Percentiles rank a stretch among this genome's conserved stretches.
These are phyloP conservation scores for Condylostoma magnum DNA, from an alignment of 169 alveolate genomes.

Conservation along the genomic window DNA sequence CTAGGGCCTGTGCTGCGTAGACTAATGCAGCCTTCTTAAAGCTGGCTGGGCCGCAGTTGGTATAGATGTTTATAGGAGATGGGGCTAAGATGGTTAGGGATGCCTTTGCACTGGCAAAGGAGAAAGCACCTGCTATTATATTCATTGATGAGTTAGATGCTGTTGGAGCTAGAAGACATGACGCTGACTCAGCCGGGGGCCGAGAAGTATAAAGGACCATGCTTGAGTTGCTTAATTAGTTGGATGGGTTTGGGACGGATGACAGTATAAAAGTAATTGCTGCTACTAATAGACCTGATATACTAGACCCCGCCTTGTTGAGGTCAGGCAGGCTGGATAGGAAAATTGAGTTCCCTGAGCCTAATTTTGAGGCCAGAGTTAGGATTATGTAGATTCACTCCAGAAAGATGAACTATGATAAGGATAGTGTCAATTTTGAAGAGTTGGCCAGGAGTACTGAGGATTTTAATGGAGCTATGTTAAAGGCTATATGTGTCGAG, in stretches of 20 bases:
- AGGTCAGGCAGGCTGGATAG: slow-evolving; percentile 99
- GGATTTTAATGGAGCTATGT: slow-evolving; percentile 98
- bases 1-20: slow-evolving; percentile 93
- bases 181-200: slow-evolving; percentile 96
- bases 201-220: slow-evolving; percentile 99
- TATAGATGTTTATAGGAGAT: slow-evolving; percentile 99
- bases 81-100: slow-evolving; percentile 99
- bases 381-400: slow-evolving; percentile 97
- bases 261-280: slow-evolving; percentile 94
- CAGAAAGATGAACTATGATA: slow-evolving; percentile 97
- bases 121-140: slow-evolving; percentile 99
- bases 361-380: slow-evolving; percentile 95
- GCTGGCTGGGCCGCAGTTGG: slow-evolving; percentile 99
- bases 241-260: slow-evolving; percentile 93
- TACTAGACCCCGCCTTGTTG: slow-evolving; percentile 97
- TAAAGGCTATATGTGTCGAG: slow-evolving; percentile 97
- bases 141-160: slow-evolving; percentile 99
- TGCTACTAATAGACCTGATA: slow-evolving; percentile 99
- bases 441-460: slow-evolving; percentile 97
- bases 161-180: slow-evolving; percentile 96
- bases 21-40: slow-evolving; percentile 98
- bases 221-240: slow-evolving; percentile 97
- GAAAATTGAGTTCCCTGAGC: slow-evolving; percentile 99
- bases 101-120: slow-evolving; percentile 98
- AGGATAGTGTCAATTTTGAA: slow-evolving; percentile 93